Percentiles rank a stretch among this genome's conserved stretches.
Conservation (phyloP, 495 filamentous ascomycete species). For the Penicillium desertorum region DNA sequence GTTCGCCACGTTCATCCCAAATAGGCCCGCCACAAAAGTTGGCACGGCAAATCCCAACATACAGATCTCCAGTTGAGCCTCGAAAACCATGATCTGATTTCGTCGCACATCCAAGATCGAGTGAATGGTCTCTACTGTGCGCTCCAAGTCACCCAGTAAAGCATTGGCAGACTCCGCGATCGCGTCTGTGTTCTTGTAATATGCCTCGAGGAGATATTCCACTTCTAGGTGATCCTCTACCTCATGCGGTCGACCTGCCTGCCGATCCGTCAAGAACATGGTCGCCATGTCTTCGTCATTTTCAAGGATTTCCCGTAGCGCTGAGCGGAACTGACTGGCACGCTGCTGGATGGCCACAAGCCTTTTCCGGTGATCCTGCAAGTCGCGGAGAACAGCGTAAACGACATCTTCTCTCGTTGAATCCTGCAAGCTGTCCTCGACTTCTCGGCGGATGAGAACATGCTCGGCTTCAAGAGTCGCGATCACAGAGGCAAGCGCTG, state of each 20-base stretch:
- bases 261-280: constrained; percentile 46
- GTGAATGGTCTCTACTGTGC: constrained; percentile 29
- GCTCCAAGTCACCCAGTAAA: constrained; percentile 26
- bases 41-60: constrained; percentile 33
- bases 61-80: constrained; percentile 34
- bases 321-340: constrained; percentile 30
- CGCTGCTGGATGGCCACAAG: constrained; percentile 31
- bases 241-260: constrained; percentile 28
- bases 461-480: constrained; percentile 35
- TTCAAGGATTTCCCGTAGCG: constrained; percentile 29
- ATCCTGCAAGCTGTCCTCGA: constrained; percentile 21
- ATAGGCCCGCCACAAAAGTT: constrained; percentile 34
- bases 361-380: constrained; percentile 26
- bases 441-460: constrained; percentile 20
- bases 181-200: constrained; percentile 33
- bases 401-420: constrained; percentile 25
- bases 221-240: constrained; percentile 36
- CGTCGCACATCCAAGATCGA: constrained; percentile 33
- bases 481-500: constrained; percentile 67
- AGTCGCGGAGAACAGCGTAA: constrained; percentile 17
- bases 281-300: constrained; percentile 40
- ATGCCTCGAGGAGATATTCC: constrained; percentile 38
- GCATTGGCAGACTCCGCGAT: constrained; percentile 28
- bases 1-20: constrained; percentile 40
- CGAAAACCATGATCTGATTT: constrained; percentile 40